Evolutionary conservation across 2,329 filamentous ascomycete genomes (phyloP), one percentile per base, ranked within the genome.

Genomic region (Aspergillus awamori): DNA sequence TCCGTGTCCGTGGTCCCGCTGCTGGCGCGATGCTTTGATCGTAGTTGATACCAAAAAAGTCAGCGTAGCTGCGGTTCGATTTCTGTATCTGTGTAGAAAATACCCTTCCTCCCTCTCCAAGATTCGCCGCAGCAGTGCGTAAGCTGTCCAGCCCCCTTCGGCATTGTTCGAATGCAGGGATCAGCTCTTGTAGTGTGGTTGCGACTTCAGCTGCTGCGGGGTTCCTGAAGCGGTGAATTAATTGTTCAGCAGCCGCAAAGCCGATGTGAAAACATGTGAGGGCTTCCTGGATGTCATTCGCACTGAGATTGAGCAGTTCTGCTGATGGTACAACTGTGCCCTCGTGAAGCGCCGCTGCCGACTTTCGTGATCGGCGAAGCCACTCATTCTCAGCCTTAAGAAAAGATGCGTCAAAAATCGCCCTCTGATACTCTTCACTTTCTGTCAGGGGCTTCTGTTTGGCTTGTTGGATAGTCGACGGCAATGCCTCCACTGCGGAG

Each of bases 391-490:
- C 33, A 39, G 52, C 33, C 52, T 54, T 36, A 0, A 54, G 36
- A 26, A 24, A 54, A 41, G 36, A 54, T 22, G 17, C 7, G 15
- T 54, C 15, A 41, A 41, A 54, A 26, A 54, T 26, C 8, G 36
- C 36, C 22, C 36, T 39, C 6, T 41, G 4, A 39, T 54, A 54
- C 22, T 54, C 52, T 41, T 54, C 20, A 41, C n/a, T 39, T 20
- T 54, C 52, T n/a, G 33, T 54, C 11, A 54, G 33, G 20, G 11
- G 33, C 24, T 54, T 26, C n/a, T 24, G 5, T 54, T 54, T 54
- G 5, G 17, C 24, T n/a, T 41, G 17, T 26, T 54, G 5, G n/a
- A 54, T 30, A 26, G 11, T 41, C 13, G 8, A 41, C 3, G 20
- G 20, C 4, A 39, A 41, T 8, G 26, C 4, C 13, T 54, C 20